Base-by-base conservation (phyloP, 805 yeast genomes). In the Yarrowia sp. region DNA sequence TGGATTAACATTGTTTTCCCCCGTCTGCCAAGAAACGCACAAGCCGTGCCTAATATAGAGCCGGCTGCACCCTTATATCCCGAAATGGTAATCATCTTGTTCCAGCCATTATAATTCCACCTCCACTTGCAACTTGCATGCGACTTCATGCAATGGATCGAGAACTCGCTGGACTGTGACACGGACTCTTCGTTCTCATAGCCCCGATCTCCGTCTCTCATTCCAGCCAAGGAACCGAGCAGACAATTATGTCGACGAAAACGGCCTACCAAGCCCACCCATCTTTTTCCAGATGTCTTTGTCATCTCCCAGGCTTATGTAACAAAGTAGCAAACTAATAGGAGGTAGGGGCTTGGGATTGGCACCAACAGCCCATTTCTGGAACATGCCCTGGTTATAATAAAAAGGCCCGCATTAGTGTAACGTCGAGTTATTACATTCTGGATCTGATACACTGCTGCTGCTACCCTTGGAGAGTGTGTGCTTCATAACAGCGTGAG, bases 71-170 rank as follows among this genome's bases (percentile, higher is more conserved):
- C 35, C 32, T 36, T n/a, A 12, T 40, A 9, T 53, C 59, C 45
- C 59, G 5, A 53, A 38, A 14, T 3, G 59, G 59, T 8, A 53
- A 36, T 10, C 36, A 7, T n/a, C 14, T 35, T 36, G 32, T 36
- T n/a, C 10, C 14, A 38, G 43, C 19, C 42, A n/a, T 53, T 7
- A 8, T 3, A 5, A 16, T 53, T 19, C 43, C 10, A 10, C 58
- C 43, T 38, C 35, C 43, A 19, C 35, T 53, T 22, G 16, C 35
- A 38, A 38, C 35, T 53, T 22, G 32, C 35, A 38, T 53, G 36
- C 45, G 36, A 40, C 19, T 12, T 19, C 9, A 53, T 53, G 59
- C 59, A 53, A 53, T 8, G 19, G 59, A 53, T 53, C 59, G 59
- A 53, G 11, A 16, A 22, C 50, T 12, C 8, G 50, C 5, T 5